Evolutionary conservation across 2,329 filamentous ascomycete genomes (phyloP), one percentile per base, ranked within the genome.

Genomic region (Verticillium dahliae): DNA sequence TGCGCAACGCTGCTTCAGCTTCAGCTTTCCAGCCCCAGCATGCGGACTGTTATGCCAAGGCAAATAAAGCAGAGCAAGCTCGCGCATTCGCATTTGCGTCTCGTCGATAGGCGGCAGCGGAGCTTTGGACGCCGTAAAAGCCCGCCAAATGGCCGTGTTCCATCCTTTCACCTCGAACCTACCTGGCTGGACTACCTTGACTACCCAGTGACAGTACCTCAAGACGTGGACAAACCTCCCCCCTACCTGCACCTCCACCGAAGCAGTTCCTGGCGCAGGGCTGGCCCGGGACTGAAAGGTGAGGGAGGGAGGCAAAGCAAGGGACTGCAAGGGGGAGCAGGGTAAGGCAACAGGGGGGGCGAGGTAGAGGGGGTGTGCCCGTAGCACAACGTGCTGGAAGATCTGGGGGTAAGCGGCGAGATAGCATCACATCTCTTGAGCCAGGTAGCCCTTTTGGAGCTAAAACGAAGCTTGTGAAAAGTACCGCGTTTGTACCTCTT

Each of bases 341-440:
- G 54, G 34, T 3, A 39, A 31, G 38, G 37, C 31, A 31, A 22
- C 22, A 6, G 37, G 34, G 39, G 37, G 35, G 41, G n/a, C 15
- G 34, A 27, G 27, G 27, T 13, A 13, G 27, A 22, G 57, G 31
- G 57, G 56, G 56, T 22, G 57, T 58, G 57, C 31, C 38, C 18
- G 18, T 58, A 58, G 27, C 27, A 50, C 38, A 58, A 58, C 57
- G 57, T 58, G 57, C 57, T 58, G 57, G 27, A 34, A 58, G 57
- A 58, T 58, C 57, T 58, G 57, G 57, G 57, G 57, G 38, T 11
- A 34, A 50, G 57, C 38, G 38, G 57, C 57, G 41, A 31, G 57
- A 58, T 58, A 58, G 45, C 57, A 58, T 58, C 57, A 58, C 22
- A 27, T 52, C 45, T 52, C 45, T 58, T 14, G 57, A 58, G 57